Base-by-base conservation (phyloP, 371 early-diverging fungal species). In the Mucor mucedo region DNA sequence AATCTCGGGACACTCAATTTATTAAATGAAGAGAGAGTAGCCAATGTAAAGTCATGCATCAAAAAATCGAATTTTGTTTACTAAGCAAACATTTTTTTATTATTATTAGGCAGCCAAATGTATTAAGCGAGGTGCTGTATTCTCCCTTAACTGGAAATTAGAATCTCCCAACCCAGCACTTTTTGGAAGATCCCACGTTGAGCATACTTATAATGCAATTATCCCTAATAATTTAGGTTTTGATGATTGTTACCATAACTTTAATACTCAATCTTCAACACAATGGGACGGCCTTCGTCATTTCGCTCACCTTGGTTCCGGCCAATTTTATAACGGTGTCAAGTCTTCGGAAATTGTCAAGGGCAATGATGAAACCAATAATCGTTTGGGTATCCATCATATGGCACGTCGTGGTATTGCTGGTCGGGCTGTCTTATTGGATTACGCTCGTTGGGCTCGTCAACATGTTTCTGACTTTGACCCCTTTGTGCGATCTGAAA, bases 231-330 rank as follows among this genome's bases (percentile, higher is more conserved):
- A 68, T 30, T 5, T 69, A 7, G 61, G 50, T 0, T 76, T 72
- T 62, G 80, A 80, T 48, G 80, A 80, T 55, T 49, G 65, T 11
- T 80, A 80, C 55, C 42, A 59, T 39, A 63, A 72, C 44, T 78
- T 68, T 45, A 80, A 80, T 32, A 71, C 80, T 0, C 80, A 80
- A 33, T 53, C 75, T 8, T 74, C 75, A 1, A 66, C 72, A 4
- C 80, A 80, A 53, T 80, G 78, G 78, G 80, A 80, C 52, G 80
- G 80, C 32, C 65, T 80, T 3, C 71, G 74, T 8, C 80, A 80
- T 56, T 44, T 76, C 2, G 63, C 70, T 35, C 74, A 71, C 42
- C 14, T 64, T 2, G 35, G 47, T 1, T 42, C 63, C 11, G 64
- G 68, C 3, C 35, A 58, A 0, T 80, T 74, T 48, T 80, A 80